Evolutionary conservation across 768 basidiomycete genomes (phyloP), one percentile per base, ranked within the genome.

Genomic region (Macrolepiota dolichaula): DNA sequence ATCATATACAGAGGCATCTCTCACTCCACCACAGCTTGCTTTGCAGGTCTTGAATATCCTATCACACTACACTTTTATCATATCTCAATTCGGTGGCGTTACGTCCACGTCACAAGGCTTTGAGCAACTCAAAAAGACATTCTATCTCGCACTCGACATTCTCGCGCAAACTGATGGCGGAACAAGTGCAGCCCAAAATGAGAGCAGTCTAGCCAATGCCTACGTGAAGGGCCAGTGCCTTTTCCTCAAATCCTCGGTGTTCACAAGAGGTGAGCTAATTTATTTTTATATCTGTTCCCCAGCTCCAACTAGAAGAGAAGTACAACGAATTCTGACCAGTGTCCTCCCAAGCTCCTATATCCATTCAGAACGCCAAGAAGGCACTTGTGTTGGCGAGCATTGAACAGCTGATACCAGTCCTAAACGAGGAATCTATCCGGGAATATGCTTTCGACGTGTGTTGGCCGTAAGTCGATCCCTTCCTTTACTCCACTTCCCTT

Each of bases 11-110:
- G 68, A 36, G n/a, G 57, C 47, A 17, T 62, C 40, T 59, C 69
- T 63, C 54, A 73, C 76, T 2, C 79, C 84, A 7, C 73, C 79
- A 5, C 63, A 78, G 3, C 75, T 93, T 10, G 85, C 89, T 1
- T 72, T 82, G 4, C 71, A 77, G 13, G 77, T 81, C 4, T 72
- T 94, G 0, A 77, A 79, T 27, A 82, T 81, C 0, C 78, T 94
- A 11, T 85, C 82, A 11, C 81, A 85, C 67, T 77, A 93, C 19
- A 85, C 91, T 2, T 92, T 92, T 66, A 81, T 94, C 51, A 84
- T 94, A 7, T 84, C 87, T 9, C 85, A 89, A 66, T 93, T 94
- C 64, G 93, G 93, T 2, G 89, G 91, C 7, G 79, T 89, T 25
- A 80, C 84, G 2, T 79, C 81, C 1, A 79, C 81, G 1, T 71